Base-by-base conservation (phyloP, 83 land plant species). In the Picea abies region DNA sequence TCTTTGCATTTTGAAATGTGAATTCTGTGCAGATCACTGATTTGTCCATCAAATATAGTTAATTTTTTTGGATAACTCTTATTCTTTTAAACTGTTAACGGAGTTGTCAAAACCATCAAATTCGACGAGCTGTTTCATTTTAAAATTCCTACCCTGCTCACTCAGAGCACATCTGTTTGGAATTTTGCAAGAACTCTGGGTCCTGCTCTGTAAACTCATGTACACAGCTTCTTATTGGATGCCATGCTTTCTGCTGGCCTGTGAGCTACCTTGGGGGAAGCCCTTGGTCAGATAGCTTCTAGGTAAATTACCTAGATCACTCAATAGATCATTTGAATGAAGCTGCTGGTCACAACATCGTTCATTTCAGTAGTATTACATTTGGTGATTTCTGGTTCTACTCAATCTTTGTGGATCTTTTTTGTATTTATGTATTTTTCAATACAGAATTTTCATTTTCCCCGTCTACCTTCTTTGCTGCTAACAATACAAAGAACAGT, bases 381-480 rank as follows among this genome's bases (percentile, higher is more conserved):
- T 82, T 79, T 14, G 26, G 72, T 49, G 60, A 23, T 32, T 72
- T 61, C 56, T n/a, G 20, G 12, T 22, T 26, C 52, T 47, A 35
- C 23, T 73, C 25, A 14, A 60, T 35, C n/a, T 37, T n/a, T 58
- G 4, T 67, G 67, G 26, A 47, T 79, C 75, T 72, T 62, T 68
- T 49, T 82, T 6, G 4, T n/a, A 64, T 67, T 80, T 32, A 10
- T 22, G 7, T 4, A 19, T 20, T 8, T 20, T 44, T 20, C n/a
- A 52, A 79, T 63, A 12, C 6, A 4, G 47, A 23, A 49, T 39
- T 80, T 19, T 61, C 56, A 60, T 37, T 20, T n/a, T 82, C 80
- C 66, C 91, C 94, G 98, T 81, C 87, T 98, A 64, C 96, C 94
- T 56, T 87, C 93, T 35, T 83, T 96, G 83, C 86, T 96, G 63